phyloP scores from a whole-genome alignment of 768 basidiomycete genomes.

The Auriscalpium microsporum region DNA sequence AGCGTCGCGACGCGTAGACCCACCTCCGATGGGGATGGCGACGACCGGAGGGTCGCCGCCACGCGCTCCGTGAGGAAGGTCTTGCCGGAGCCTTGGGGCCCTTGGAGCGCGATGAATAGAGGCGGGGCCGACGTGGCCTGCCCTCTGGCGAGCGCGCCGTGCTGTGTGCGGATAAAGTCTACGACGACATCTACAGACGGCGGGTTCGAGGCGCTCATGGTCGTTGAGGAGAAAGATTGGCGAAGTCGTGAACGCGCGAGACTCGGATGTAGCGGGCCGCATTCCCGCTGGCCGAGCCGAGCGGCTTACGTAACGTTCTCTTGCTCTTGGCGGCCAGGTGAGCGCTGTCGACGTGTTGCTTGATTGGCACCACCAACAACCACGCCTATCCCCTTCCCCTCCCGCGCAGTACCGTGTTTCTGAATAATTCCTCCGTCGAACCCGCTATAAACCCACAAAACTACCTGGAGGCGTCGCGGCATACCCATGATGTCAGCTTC shows the following conservation, averaged over 20 bases:
- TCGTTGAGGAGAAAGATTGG: not conserved
- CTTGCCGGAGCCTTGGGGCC: constrained; percentile 93
- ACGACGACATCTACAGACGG: constrained; percentile 29
- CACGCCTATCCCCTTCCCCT: too few relatives aligned
- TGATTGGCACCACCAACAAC: too few relatives aligned
- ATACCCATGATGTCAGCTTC: constrained; percentile 14
- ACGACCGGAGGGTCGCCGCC: constrained; percentile 22
- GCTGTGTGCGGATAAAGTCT: constrained; percentile 25
- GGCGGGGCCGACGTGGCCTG: constrained; percentile 30
- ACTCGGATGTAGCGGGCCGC: too few relatives aligned
- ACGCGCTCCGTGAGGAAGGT: constrained; percentile 66
- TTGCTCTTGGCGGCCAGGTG: too few relatives aligned
- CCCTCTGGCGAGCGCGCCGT: too few relatives aligned
- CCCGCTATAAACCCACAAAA: not conserved
- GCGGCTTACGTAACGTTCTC: too few relatives aligned
- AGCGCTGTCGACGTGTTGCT: not conserved
- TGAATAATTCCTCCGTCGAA: not conserved
- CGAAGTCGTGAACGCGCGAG: too few relatives aligned
- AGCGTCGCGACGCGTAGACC: constrained; percentile 50
- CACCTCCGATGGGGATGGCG: constrained; percentile 31
- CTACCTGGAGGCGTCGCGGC: not conserved
- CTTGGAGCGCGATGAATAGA: constrained; percentile 82
- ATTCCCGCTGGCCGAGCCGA: too few relatives aligned
- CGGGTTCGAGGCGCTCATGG: constrained; percentile 18
- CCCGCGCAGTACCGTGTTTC: not conserved